Conservation (phyloP, 176 grass and related monocot species). For the Leersia perrieri region DNA sequence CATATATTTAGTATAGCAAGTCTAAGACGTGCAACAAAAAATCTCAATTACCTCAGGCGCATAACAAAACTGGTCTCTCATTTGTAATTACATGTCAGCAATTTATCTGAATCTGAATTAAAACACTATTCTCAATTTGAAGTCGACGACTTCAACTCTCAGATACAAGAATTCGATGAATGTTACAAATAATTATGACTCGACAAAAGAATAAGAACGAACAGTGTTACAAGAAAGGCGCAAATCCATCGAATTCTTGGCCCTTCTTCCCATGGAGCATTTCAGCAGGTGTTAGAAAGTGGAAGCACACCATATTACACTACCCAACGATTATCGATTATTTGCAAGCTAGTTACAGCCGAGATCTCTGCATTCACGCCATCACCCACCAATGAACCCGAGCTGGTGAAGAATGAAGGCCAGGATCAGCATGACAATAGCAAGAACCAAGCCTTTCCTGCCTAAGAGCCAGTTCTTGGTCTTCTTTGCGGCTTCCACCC, state of each 20-base stretch:
- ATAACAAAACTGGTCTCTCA: not conserved
- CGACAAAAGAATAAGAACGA: not conserved
- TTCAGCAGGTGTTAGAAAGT: conserved; percentile 4
- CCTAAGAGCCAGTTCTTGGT: conserved; percentile 94
- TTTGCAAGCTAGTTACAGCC: conserved; percentile 8
- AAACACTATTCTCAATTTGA: not conserved
- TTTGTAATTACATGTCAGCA: conserved; percentile 19
- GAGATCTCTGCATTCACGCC: not conserved
- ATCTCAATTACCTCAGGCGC: not conserved
- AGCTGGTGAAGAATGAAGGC: conserved; percentile 77
- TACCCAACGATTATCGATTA: conserved; percentile 28
- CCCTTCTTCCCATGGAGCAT: not conserved
- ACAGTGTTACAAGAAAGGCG: conserved; percentile 6
- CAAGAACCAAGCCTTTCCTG: conserved; percentile 72
- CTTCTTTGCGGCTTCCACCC: conserved; percentile 66
- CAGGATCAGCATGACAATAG: conserved; percentile 77
- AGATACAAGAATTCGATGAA: not conserved
- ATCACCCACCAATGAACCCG: conserved; percentile 82
- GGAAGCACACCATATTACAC: not conserved
- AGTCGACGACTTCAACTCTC: not conserved
- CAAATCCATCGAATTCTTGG: conserved; percentile 2
- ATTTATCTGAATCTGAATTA: conserved; percentile 17
- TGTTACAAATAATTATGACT: conserved; percentile 1
- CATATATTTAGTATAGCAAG: no score
- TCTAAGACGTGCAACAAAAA: not conserved